These are phyloP conservation scores for Chrysanthemum lavandulifolium DNA, from an alignment of 129 eudicot genomes.

Conservation along the genomic window DNA sequence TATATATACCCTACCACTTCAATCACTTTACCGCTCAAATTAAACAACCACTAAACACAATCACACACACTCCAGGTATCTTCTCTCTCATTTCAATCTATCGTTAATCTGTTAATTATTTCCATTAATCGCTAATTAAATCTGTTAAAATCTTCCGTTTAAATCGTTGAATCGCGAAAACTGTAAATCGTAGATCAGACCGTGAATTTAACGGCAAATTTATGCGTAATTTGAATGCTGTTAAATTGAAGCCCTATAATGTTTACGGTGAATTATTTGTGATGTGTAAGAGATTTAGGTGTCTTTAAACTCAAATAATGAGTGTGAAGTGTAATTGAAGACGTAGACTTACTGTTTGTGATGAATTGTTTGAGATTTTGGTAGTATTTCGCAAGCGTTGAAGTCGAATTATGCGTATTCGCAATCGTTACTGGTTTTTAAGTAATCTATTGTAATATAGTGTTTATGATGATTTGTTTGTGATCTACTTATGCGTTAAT, in stretches of 20 bases:
- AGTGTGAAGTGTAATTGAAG: neutral
- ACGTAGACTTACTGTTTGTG: neutral
- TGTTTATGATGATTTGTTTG: constrained; percentile 3
- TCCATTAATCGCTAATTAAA: neutral
- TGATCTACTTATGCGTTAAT: neutral
- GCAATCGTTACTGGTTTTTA: neutral
- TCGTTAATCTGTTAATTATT: neutral
- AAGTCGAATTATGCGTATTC: no score
- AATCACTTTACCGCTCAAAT: constrained; percentile 32
- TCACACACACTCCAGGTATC: constrained; percentile 21
- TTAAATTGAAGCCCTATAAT: no score
- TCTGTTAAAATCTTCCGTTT: neutral
- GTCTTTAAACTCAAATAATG: no score
- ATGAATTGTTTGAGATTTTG: constrained; percentile 9
- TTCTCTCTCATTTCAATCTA: constrained; percentile 19
- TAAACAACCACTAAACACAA: constrained; percentile 5
- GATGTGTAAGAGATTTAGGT: no score
- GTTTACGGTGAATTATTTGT: no score
- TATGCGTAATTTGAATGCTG: neutral
- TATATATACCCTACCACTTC: constrained; percentile 19
- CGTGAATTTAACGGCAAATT: no score
- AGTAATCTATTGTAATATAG: neutral
- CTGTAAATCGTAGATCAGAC: neutral
- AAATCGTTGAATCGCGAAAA: constrained; percentile 7
- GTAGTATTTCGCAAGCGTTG: neutral